Percentiles rank a stretch among this genome's conserved stretches.
phyloP scores from a whole-genome alignment of 2,329 filamentous ascomycete species.

The Microdochium nivale region DNA sequence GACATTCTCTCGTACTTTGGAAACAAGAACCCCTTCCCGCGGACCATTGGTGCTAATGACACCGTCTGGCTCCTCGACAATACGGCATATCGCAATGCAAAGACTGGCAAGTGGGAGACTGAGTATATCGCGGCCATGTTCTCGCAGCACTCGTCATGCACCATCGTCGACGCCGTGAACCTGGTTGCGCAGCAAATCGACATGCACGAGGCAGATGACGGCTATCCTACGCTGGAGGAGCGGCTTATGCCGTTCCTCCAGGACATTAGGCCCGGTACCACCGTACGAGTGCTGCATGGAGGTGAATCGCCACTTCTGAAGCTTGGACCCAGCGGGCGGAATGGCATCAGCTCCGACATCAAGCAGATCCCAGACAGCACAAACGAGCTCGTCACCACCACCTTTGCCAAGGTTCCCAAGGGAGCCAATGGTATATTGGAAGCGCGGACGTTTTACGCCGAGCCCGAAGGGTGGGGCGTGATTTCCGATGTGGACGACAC shows the following conservation, averaged over 20 bases:
- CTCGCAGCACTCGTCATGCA: slow-evolving; percentile 58
- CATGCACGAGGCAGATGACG: slow-evolving; percentile 50
- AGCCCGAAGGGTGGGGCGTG: slow-evolving; percentile 72
- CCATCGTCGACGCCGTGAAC: slow-evolving; percentile 60
- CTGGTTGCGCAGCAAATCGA: slow-evolving; percentile 62
- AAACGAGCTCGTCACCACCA: slow-evolving; percentile 30
- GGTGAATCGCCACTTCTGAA: slow-evolving; percentile 29
- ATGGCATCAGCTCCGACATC: slow-evolving; percentile 63
- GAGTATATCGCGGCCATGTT: slow-evolving; percentile 83
- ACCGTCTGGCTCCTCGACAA: slow-evolving; percentile 88
- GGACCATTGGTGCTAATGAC: slow-evolving; percentile 54
- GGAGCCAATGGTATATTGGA: slow-evolving; percentile 46
- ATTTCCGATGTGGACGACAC: slow-evolving; percentile 85
- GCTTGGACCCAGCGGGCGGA: slow-evolving; percentile 61
- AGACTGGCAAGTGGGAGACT: slow-evolving; percentile 56
- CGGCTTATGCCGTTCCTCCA: slow-evolving; percentile 73
- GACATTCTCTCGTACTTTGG: slow-evolving; percentile 42
- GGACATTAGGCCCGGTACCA: slow-evolving; percentile 61
- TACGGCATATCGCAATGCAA: slow-evolving; percentile 59
- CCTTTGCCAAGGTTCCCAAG: slow-evolving; percentile 39
- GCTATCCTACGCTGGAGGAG: slow-evolving; percentile 51
- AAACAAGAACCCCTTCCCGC: slow-evolving; percentile 47
- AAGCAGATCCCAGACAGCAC: slow-evolving; percentile 37
- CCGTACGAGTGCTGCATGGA: slow-evolving; percentile 54
- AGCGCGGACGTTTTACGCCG: slow-evolving; percentile 67